These are phyloP conservation scores for Lavandula angustifolia DNA, from an alignment of 257 asterid genomes.

Conservation along the genomic window DNA sequence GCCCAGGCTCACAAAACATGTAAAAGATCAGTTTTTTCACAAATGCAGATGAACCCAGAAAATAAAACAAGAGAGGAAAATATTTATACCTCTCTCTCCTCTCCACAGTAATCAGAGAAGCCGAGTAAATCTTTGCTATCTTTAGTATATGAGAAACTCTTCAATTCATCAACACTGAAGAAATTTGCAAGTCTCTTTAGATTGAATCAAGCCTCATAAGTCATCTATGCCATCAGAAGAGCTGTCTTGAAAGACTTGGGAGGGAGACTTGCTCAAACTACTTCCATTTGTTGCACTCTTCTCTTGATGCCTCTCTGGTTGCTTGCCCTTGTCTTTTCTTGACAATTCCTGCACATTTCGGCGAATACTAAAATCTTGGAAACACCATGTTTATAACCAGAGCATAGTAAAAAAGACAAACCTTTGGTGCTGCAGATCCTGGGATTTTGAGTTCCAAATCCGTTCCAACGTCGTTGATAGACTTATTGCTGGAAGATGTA, in stretches of 20 bases:
- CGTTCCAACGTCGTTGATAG: constrained; percentile 19
- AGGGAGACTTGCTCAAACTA: background rate
- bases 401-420: background rate
- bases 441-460: constrained; percentile 39
- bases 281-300: constrained; percentile 7
- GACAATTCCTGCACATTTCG: constrained; percentile 19
- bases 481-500: constrained; percentile 13
- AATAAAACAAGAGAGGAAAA: no score
- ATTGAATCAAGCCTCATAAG: background rate
- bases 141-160: background rate
- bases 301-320: constrained; percentile 3
- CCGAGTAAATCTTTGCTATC: no score
- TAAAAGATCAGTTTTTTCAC: no score
- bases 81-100: no score
- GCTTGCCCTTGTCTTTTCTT: constrained; percentile 20
- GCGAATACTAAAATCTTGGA: background rate
- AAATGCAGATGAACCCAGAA: no score
- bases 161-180: background rate
- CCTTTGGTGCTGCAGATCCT: constrained; percentile 31
- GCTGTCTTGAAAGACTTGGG: background rate
- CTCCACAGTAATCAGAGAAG: no score
- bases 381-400: background rate
- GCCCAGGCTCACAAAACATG: no score
- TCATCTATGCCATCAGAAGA: background rate
- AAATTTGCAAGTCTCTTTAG: background rate